Conservation (phyloP, 169 alveolate genomes). For the Eimeria sp. region DNA sequence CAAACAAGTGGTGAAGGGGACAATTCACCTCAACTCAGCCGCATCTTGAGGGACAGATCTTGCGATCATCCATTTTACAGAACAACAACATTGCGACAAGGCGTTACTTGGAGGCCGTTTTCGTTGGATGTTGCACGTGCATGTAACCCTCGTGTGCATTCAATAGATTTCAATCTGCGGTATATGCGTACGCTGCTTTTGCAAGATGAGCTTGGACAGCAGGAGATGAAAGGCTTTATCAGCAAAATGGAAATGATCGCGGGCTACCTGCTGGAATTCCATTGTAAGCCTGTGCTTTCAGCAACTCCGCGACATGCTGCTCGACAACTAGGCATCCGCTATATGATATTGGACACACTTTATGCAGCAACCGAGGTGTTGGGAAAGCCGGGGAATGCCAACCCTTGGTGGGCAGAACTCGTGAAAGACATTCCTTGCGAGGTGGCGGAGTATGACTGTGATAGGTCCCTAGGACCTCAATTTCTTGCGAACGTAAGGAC, state of each 20-base stretch:
- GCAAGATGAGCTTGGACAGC: background rate
- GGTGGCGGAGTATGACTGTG: background rate
- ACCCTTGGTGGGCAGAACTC: background rate
- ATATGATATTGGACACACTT: background rate
- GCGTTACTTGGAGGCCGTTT: background rate
- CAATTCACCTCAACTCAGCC: background rate
- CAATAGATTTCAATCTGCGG: background rate
- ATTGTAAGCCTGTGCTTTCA: background rate
- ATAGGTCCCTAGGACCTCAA: background rate
- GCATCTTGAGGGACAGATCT: background rate
- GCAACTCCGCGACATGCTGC: background rate
- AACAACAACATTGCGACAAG: background rate
- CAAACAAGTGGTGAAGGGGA: background rate
- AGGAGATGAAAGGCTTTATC: background rate
- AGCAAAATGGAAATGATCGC: background rate
- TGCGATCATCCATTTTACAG: background rate
- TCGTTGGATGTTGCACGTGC: background rate
- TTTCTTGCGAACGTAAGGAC: background rate
- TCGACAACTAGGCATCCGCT: background rate
- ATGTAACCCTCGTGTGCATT: too few relatives aligned
- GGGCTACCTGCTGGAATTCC: background rate
- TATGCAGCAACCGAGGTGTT: background rate
- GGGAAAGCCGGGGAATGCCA: background rate
- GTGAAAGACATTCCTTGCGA: background rate
- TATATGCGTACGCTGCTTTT: background rate